Percentiles rank a stretch among this genome's conserved stretches.
Conservation (phyloP, 2,329 filamentous ascomycete species). For the Colletotrichum magnum region DNA sequence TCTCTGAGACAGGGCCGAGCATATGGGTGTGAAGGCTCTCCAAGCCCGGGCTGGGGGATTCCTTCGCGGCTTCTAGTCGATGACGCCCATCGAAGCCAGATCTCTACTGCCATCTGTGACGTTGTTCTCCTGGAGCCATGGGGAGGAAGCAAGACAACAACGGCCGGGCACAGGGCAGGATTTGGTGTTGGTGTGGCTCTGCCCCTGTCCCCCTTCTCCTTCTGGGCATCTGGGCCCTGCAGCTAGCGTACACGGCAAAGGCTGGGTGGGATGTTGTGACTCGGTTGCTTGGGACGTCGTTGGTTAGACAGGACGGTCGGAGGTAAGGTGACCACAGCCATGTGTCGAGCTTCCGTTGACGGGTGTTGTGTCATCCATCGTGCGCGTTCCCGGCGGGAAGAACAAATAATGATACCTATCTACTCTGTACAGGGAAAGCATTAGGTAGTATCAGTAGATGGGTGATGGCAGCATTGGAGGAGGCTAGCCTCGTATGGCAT, state of each 20-base stretch:
- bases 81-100: slow-evolving; percentile 13
- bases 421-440: not conserved
- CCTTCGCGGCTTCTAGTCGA: slow-evolving; percentile 22
- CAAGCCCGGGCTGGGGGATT: not conserved
- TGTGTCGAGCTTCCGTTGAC: slow-evolving; percentile 23
- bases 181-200: slow-evolving; percentile 1
- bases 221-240: slow-evolving; percentile 27
- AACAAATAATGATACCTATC: slow-evolving; percentile 6
- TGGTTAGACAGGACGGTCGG: slow-evolving; percentile 2
- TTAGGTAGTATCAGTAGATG: not conserved
- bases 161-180: slow-evolving; percentile 8
- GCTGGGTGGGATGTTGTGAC: slow-evolving; percentile 7
- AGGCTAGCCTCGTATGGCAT: slow-evolving; percentile 39
- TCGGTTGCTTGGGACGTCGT: not conserved
- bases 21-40: slow-evolving; percentile 30
- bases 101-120: slow-evolving; percentile 23
- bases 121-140: slow-evolving; percentile 23
- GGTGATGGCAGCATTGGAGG: slow-evolving; percentile 9
- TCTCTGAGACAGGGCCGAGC: slow-evolving; percentile 17
- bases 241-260: slow-evolving; percentile 9
- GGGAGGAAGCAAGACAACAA: slow-evolving; percentile 11
- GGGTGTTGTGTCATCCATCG: slow-evolving; percentile 6
- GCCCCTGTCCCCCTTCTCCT: not conserved
- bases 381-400: slow-evolving; percentile 37
- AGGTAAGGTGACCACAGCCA: slow-evolving; percentile 26